Conservation (phyloP, 164 flowering plant species). For the Litsea cubeba region DNA sequence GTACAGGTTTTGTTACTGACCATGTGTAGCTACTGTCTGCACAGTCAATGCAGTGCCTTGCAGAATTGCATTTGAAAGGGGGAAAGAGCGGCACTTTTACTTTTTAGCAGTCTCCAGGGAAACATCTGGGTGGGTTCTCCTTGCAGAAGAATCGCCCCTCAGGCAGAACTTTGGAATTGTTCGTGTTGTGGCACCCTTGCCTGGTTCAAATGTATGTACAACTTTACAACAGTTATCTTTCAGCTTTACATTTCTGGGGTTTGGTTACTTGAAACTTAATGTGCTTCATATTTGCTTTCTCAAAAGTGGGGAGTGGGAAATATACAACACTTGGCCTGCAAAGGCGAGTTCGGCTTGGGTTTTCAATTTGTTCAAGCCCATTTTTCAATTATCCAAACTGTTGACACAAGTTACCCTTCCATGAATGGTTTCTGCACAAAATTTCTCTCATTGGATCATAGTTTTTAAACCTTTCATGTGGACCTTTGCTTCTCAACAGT, state of each 20-base stretch:
- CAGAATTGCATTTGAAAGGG: slow-evolving; percentile 93
- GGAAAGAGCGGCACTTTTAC: slow-evolving; percentile 85
- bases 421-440: background rate
- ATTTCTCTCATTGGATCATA: background rate
- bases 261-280: background rate
- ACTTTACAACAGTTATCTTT: background rate
- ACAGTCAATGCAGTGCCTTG: slow-evolving; percentile 96
- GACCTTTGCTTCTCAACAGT: background rate
- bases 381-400: background rate
- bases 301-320: background rate
- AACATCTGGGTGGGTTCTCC: slow-evolving; percentile 76
- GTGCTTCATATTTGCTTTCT: background rate
- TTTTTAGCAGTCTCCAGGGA: slow-evolving; percentile 69
- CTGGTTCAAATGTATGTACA: slow-evolving; percentile 75
- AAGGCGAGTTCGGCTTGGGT: background rate
- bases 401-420: background rate
- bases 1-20: background rate
- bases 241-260: background rate
- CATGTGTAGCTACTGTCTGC: slow-evolving; percentile 23
- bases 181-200: slow-evolving; percentile 83
- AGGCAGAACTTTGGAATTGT: slow-evolving; percentile 56
- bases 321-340: background rate
- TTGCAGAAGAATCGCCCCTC: slow-evolving; percentile 70
- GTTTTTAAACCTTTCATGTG: background rate
- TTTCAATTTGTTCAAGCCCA: background rate